Evolutionary conservation across 176 grass and related monocot genomes (phyloP), one percentile per base, ranked within the genome.

Genomic region (Eremochloa ophiuroides): DNA sequence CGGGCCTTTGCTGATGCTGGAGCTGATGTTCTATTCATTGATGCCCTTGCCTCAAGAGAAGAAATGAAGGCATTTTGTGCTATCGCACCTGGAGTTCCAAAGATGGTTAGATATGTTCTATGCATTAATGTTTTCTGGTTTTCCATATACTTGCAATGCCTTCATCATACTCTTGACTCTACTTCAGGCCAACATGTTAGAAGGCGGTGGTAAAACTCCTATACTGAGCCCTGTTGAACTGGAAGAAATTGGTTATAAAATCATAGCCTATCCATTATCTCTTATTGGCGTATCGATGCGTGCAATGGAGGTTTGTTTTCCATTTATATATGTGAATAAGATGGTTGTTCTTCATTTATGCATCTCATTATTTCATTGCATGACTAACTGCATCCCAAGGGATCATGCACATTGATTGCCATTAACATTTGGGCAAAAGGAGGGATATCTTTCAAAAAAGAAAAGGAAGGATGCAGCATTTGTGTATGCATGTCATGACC

Each of bases 121-220:
- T 75, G 50, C 18, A 35, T 41, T 27, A 66, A 15, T 73, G 18
- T 1, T 82, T 71, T 66, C 20, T 3, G 7, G 4, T 26, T 38
- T 75, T 8, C 9, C 16, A 77, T 29, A 53, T 85, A 62, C 39
- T 72, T 80, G 40, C n/a, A 18, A 47, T 30, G 33, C 0, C 6
- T 25, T 53, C 58, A 87, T 41, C 30, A 83, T 75, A 77, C 66
- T 73, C 8, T n/a, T 73, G 41, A 25, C 68, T 53, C 22, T 85
- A 62, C 15, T 74, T 43, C 68, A 98, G 95, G 95, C 95, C 60
- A 98, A 98, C 81, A 98, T 98, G 95, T 86, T 98, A 79, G 95
- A 98, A 93, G 95, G 95, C 34, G 95, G 95, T 62, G 95, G 95
- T 39, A 98, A 93, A 84, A 98, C 95, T 66, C 95, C 92, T 53